A percentile compares a stretch with the other conserved stretches of the same genome.
Conservation (phyloP, 164 flowering plant species). For the Macadamia tetraphylla region DNA sequence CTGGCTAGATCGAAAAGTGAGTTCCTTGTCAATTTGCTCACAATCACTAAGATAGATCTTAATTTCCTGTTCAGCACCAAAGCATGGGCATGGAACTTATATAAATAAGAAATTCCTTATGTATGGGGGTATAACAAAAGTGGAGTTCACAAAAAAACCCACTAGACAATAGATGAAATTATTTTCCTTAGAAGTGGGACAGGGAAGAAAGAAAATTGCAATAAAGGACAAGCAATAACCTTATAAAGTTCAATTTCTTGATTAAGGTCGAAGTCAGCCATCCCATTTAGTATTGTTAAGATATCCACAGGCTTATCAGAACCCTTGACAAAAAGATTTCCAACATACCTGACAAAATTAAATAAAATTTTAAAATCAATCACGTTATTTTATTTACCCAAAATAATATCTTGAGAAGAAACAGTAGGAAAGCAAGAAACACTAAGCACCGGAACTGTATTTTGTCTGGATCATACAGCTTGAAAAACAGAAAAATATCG, state of each 20-base stretch:
- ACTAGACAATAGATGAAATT: background rate
- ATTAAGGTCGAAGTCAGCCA: constrained; percentile 84
- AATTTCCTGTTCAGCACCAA: constrained; percentile 60
- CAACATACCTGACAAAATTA: constrained; percentile 63
- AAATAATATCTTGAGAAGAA: background rate
- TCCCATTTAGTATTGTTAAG: constrained; percentile 61
- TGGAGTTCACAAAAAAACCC: no score
- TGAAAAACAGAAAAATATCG: constrained; percentile 85
- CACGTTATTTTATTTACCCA: no score
- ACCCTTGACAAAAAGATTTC: constrained; percentile 81
- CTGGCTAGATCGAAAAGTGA: constrained; percentile 79
- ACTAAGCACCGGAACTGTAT: constrained; percentile 62
- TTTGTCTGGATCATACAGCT: constrained; percentile 85
- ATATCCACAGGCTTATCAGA: constrained; percentile 73
- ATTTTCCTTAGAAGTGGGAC: background rate
- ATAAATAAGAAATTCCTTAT: no score
- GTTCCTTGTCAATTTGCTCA: constrained; percentile 72
- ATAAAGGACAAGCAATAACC: constrained; percentile 35
- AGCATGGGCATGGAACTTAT: background rate
- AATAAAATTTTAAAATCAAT: background rate
- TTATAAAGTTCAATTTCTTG: constrained; percentile 94
- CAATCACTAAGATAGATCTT: constrained; percentile 94
- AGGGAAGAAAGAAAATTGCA: background rate
- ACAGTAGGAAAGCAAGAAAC: background rate
- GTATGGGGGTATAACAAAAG: no score